Evolutionary conservation across 805 yeast genomes (phyloP), one percentile per base, ranked within the genome.

Genomic region (Kodamaea kaohsiungensis): DNA sequence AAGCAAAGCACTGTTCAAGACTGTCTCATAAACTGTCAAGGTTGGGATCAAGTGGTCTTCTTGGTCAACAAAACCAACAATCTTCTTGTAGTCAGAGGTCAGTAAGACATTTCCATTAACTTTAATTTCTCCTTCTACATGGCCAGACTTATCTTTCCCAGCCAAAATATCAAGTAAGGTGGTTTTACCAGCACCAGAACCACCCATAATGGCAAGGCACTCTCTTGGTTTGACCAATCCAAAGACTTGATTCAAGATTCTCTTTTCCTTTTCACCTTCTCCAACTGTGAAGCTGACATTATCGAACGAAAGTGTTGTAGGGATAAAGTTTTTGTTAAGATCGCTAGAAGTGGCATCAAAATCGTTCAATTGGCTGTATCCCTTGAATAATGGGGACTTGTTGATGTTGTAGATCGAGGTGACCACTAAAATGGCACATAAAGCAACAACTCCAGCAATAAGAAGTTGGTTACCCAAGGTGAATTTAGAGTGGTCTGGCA

Each of bases 131-230:
- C 97, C 98, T 1, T 75, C 61, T 8, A 84, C 79, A 0, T 59
- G 57, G 1, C 99, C 99, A 35, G 85, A 79, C 65, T 93, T 95
- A 65, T 85, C 82, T 66, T 93, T 95, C 47, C 87, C 88, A 0
- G 98, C 98, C 53, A 95, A 74, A 55, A 95, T 91, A 65, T 95
- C 99, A 50, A 95, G 74, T 43, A 95, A 72, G 0, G 99, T 93
- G 0, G 99, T 93, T 67, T 95, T 95, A 51, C 99, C 99, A 12
- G 99, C 98, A 49, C 99, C 99, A 0, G 98, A 92, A 1, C 98
- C 98, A 45, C 99, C 99, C 96, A 95, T 90, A 43, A 95, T 91
- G 0, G 99, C 98, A 66, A 91, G 69, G 57, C 96, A 88, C 66
- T 91, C 91, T 39, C 97, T 88, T 1, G 98, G 96, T 50, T 83